Conservation (phyloP, 495 filamentous ascomycete genomes). For the Hypoxylon rickii region DNA sequence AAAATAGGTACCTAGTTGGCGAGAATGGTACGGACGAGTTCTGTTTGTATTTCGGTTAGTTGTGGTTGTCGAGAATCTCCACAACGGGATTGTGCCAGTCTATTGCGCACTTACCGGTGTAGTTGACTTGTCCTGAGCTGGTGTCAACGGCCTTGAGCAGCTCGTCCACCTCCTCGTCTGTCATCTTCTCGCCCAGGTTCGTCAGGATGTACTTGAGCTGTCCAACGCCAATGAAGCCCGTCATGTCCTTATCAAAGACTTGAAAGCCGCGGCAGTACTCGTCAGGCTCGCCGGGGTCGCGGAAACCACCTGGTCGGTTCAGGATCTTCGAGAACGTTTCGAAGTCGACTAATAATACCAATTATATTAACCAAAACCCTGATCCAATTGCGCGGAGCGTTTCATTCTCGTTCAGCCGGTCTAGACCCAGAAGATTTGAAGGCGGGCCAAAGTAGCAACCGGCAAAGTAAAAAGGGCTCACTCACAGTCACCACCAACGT, state of each 20-base stretch:
- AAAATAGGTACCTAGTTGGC: slow-evolving; percentile 66
- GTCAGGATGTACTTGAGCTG: slow-evolving; percentile 96
- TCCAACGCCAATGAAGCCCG: slow-evolving; percentile 94
- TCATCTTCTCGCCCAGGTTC: slow-evolving; percentile 98
- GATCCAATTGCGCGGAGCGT: too few relatives aligned
- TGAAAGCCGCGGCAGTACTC: slow-evolving; percentile 98
- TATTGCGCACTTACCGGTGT: slow-evolving; percentile 67
- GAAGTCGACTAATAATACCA: slow-evolving; percentile 78
- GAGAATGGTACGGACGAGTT: slow-evolving; percentile 91
- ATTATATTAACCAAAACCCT: slow-evolving; percentile 13
- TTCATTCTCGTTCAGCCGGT: too few relatives aligned
- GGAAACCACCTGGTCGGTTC: slow-evolving; percentile 96
- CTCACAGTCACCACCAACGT: slow-evolving; percentile 87
- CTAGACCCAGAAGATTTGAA: too few relatives aligned
- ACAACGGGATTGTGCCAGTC: neutral
- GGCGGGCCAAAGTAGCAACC: neutral
- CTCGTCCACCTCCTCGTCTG: slow-evolving; percentile 97
- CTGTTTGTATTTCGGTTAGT: slow-evolving; percentile 55
- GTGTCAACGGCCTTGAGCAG: slow-evolving; percentile 96
- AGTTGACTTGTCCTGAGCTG: slow-evolving; percentile 93
- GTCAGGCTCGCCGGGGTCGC: slow-evolving; percentile 94
- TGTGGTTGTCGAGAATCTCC: too few relatives aligned
- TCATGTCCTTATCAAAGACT: slow-evolving; percentile 99
- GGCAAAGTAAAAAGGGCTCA: slow-evolving; percentile 28
- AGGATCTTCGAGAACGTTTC: slow-evolving; percentile 94